Evolutionary conservation across 1,284 basidiomycete genomes (phyloP).

Genomic region (Malassezia slooffiae): DNA sequence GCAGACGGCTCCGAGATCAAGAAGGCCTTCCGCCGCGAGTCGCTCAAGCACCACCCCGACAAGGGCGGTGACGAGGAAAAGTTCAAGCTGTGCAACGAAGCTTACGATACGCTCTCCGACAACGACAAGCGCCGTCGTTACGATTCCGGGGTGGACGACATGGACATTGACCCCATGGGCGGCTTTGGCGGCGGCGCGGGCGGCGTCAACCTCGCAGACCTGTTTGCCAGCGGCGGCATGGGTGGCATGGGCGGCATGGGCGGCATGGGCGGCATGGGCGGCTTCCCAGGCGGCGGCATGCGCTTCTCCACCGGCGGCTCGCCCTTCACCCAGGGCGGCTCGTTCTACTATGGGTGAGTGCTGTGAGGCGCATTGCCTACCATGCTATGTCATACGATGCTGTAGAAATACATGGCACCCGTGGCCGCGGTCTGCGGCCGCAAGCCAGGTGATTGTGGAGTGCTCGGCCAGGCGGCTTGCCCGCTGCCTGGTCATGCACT

Average conservation of each 20-base stretch:
- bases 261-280: too few species aligned
- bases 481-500: too few species aligned
- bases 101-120: slow-evolving; percentile 38
- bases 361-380: too few species aligned
- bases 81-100: slow-evolving; percentile 44
- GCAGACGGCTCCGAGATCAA: slow-evolving; percentile 74
- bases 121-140: slow-evolving; percentile 36
- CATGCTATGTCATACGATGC: too few species aligned
- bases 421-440: too few species aligned
- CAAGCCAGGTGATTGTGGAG: too few species aligned
- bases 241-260: slow-evolving; percentile 25
- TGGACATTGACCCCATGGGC: slow-evolving; percentile 22
- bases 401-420: too few species aligned
- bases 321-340: not conserved
- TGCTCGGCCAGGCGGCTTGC: too few species aligned
- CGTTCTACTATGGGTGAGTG: too few species aligned
- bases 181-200: slow-evolving; percentile 16
- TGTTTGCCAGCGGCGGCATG: slow-evolving; percentile 23
- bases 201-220: slow-evolving; percentile 33
- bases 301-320: not conserved
- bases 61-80: slow-evolving; percentile 46
- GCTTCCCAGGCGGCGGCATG: too few species aligned
- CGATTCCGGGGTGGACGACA: slow-evolving; percentile 41
- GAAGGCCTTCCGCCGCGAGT: slow-evolving; percentile 48
- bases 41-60: slow-evolving; percentile 45